A percentile compares a stretch with the other conserved stretches of the same genome.
phyloP scores from a whole-genome alignment of 257 asterid genomes.

The Forsythia suspensa region DNA sequence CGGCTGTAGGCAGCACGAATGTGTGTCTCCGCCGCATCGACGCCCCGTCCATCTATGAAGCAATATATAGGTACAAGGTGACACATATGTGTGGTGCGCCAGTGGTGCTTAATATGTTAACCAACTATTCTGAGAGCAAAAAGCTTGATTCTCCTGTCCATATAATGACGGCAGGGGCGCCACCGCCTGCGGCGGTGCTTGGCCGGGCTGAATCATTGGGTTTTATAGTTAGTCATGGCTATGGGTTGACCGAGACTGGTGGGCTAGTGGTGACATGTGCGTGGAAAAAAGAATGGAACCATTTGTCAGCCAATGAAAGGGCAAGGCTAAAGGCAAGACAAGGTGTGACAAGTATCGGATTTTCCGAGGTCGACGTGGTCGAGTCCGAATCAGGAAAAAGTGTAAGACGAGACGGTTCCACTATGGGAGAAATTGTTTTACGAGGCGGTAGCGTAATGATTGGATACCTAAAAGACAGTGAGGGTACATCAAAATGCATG shows the following conservation, averaged over 20 bases:
- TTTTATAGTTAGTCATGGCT: slow-evolving; percentile 40
- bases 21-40: slow-evolving; percentile 54
- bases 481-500: slow-evolving; percentile 42
- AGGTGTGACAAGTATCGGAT: slow-evolving; percentile 34
- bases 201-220: slow-evolving; percentile 27
- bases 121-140: slow-evolving; percentile 20
- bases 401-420: slow-evolving; percentile 31
- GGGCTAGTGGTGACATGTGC: slow-evolving; percentile 43
- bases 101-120: slow-evolving; percentile 41
- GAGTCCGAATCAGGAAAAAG: slow-evolving; percentile 32
- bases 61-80: slow-evolving; percentile 22
- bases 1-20: slow-evolving; percentile 50
- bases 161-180: slow-evolving; percentile 47
- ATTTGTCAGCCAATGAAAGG: slow-evolving; percentile 18
- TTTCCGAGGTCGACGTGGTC: slow-evolving; percentile 37
- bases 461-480: slow-evolving; percentile 45
- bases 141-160: slow-evolving; percentile 24
- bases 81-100: slow-evolving; percentile 55
- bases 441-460: slow-evolving; percentile 48
- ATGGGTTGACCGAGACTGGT: slow-evolving; percentile 50
- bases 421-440: slow-evolving; percentile 49
- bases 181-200: slow-evolving; percentile 44
- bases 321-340: slow-evolving; percentile 43
- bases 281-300: slow-evolving; percentile 41
- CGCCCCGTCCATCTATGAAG: slow-evolving; percentile 20